A percentile compares a stretch with the other conserved stretches of the same genome.
phyloP scores from a whole-genome alignment of 2,329 filamentous ascomycete genomes.

The Pleomassaria siparia region DNA sequence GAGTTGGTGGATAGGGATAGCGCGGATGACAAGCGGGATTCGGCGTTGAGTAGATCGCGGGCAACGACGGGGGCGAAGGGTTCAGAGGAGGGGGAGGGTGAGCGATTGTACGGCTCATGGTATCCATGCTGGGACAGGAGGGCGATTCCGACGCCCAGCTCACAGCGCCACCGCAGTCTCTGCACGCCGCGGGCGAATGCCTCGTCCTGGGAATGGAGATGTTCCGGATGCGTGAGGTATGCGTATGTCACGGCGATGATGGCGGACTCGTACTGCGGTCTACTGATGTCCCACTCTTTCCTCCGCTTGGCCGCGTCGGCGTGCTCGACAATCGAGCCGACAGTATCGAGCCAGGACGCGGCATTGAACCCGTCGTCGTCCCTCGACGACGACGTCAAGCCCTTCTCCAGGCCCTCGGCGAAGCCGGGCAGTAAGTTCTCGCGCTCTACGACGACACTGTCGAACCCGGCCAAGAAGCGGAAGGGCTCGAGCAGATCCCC shows the following conservation, averaged over 20 bases:
- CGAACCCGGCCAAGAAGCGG: slow-evolving; percentile 26
- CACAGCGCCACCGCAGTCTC: slow-evolving; percentile 32
- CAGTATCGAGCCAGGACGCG: slow-evolving; percentile 17
- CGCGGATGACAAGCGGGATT: slow-evolving; percentile 25
- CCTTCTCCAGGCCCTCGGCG: slow-evolving; percentile 20
- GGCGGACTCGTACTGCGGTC: slow-evolving; percentile 26
- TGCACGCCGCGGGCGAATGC: slow-evolving; percentile 25
- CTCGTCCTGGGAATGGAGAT: slow-evolving; percentile 24
- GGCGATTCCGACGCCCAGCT: slow-evolving; percentile 25
- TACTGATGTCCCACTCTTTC: slow-evolving; percentile 17
- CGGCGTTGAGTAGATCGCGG: slow-evolving; percentile 23
- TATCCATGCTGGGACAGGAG: slow-evolving; percentile 17
- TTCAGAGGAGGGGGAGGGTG: background rate
- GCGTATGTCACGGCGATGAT: slow-evolving; percentile 35
- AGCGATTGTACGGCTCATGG: background rate
- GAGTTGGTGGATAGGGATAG: slow-evolving; percentile 31
- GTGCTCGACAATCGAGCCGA: slow-evolving; percentile 21
- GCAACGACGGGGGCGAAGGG: slow-evolving; percentile 11
- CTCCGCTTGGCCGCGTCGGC: slow-evolving; percentile 20
- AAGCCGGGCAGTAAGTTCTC: slow-evolving; percentile 28
- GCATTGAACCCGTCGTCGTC: slow-evolving; percentile 15
- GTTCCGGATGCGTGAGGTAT: slow-evolving; percentile 33
- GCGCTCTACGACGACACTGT: slow-evolving; percentile 18
- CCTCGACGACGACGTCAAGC: slow-evolving; percentile 23
- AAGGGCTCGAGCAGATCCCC: slow-evolving; percentile 38